A percentile compares a stretch with the other conserved stretches of the same genome.
These are phyloP conservation scores for Allomyces javanicus DNA, from an alignment of 192 early-diverging fungal genomes.

Conservation along the genomic window DNA sequence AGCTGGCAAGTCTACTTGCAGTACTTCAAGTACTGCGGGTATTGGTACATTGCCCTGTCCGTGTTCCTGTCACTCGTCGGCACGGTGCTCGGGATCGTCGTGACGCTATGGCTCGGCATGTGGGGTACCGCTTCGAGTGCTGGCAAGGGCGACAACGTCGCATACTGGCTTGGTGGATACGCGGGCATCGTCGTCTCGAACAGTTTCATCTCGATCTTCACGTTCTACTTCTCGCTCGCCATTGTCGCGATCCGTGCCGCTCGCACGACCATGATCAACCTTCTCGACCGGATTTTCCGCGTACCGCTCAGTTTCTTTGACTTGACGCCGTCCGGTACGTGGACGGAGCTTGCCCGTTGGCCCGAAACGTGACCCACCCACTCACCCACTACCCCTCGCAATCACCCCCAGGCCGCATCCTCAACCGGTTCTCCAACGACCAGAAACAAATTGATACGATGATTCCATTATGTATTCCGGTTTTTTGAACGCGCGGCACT, in stretches of 20 bases:
- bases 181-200: constrained; percentile 27
- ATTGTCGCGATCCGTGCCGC: constrained; percentile 33
- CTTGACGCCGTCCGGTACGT: constrained; percentile 54
- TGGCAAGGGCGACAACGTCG: constrained; percentile 18
- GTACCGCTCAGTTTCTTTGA: constrained; percentile 78
- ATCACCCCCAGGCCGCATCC: constrained; percentile 16
- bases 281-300: constrained; percentile 33
- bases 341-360: too few species aligned
- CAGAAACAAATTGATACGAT: constrained; percentile 58
- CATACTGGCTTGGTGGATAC: constrained; percentile 43
- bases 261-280: constrained; percentile 23
- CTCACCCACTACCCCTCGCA: not conserved
- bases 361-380: constrained; percentile 33
- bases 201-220: constrained; percentile 14
- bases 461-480: constrained; percentile 7
- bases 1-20: not conserved
- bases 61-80: not conserved
- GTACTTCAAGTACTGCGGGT: not conserved
- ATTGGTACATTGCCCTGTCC: not conserved
- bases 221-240: constrained; percentile 21
- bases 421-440: constrained; percentile 81
- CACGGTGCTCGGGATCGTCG: not conserved
- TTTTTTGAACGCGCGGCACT: too few species aligned
- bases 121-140: constrained; percentile 19
- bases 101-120: constrained; percentile 22